Base-by-base conservation (phyloP, 1,284 basidiomycete species). In the Testicularia cyperi region DNA sequence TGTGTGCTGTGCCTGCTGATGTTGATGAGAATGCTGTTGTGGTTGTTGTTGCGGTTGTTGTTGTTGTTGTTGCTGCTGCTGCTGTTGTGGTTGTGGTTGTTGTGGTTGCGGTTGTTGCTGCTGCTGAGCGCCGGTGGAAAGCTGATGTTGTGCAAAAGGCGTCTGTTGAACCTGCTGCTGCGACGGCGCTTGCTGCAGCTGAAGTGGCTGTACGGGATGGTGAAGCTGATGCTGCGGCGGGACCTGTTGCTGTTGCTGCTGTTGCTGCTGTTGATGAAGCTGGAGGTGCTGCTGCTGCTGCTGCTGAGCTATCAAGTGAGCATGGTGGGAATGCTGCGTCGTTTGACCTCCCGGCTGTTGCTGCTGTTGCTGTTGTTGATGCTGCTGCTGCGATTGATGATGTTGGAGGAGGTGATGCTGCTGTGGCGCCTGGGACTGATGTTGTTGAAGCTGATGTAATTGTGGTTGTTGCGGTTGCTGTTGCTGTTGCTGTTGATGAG, bases 221-320 rank as follows among this genome's bases (percentile, higher is more conserved):
- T 14, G 14, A 15, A 29, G 15, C 9, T 29, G n/a, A 16, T n/a
- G 8, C 23, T 42, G 40, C 16, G 14, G 9, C 30, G 32, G 30
- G 14, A 20, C 25, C 30, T 31, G 40, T 6, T 45, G 49, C 15
- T 41, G 38, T 30, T 47, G 44, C 15, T 47, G 44, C 21, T 38
- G 47, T 20, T 44, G 42, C 23, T 40, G 52, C 14, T 44, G 52
- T 21, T 51, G 54, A 6, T 56, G 53, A 14, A 20, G 42, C n/a
- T 28, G 30, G 6, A 24, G 35, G 5, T 37, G 35, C 7, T 37
- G 35, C 5, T 24, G 35, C 21, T 37, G 35, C 6, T n/a, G 29
- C 5, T 37, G 44, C 12, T 25, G 16, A 14, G 16, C 26, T 6
- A 9, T n/a, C n/a, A n/a, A n/a, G n/a, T n/a, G n/a, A n/a, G n/a